Evolutionary conservation across 2,329 filamentous ascomycete species (phyloP).

Genomic region (Rugonectria rugulosa): DNA sequence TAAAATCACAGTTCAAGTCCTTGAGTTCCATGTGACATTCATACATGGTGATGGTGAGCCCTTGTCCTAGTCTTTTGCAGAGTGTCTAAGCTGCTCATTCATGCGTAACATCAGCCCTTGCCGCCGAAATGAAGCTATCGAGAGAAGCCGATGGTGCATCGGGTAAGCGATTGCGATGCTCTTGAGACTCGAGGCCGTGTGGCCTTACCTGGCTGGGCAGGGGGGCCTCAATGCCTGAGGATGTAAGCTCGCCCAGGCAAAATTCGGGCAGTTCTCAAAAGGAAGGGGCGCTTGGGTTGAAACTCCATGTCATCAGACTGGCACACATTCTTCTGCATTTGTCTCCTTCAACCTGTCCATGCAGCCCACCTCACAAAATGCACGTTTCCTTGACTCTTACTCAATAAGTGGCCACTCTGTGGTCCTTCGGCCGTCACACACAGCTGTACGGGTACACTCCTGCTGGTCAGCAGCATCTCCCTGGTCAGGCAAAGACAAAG

Average conservation of each 20-base stretch:
- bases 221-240: constrained; percentile 10
- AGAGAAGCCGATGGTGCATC: too few relatives aligned
- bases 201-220: too few relatives aligned
- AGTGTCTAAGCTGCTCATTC: too few relatives aligned
- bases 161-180: too few relatives aligned
- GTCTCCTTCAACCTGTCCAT: constrained; percentile 10
- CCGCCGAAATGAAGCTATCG: too few relatives aligned
- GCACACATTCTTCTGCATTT: constrained; percentile 8
- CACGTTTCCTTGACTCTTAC: neutral
- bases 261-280: constrained; percentile 6
- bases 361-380: constrained; percentile 6
- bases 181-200: too few relatives aligned
- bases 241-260: constrained; percentile 10
- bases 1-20: constrained; percentile 19
- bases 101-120: too few relatives aligned
- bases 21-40: neutral
- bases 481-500: constrained; percentile 10
- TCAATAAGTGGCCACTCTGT: constrained; percentile 26
- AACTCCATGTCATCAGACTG: neutral
- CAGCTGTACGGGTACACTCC: constrained; percentile 10
- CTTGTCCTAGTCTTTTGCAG: too few relatives aligned
- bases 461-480: constrained; percentile 28
- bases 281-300: constrained; percentile 2
- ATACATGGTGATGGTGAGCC: too few relatives aligned
- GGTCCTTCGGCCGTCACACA: constrained; percentile 8